A percentile compares a stretch with the other conserved stretches of the same genome.
These are phyloP conservation scores for Debaryomyces psychrophilus DNA, from an alignment of 1,139 yeast species.

Conservation along the genomic window DNA sequence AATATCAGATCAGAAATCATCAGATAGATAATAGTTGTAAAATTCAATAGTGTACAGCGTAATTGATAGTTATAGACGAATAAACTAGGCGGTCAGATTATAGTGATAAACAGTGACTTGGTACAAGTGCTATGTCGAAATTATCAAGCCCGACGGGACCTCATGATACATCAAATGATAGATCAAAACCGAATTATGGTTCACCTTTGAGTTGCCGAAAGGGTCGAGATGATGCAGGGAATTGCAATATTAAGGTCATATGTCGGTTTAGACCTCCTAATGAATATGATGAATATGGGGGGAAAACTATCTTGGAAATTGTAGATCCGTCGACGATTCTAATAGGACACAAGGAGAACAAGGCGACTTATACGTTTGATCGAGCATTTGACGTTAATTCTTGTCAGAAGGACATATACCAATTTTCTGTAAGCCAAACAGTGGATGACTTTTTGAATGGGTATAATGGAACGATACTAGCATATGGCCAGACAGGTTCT, in stretches of 20 bases:
- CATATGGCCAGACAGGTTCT: constrained; percentile 89
- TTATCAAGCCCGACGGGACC: constrained; percentile 6
- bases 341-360: constrained; percentile 32
- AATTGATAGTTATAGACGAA: neutral
- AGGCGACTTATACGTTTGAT: constrained; percentile 63
- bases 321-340: constrained; percentile 33
- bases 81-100: neutral
- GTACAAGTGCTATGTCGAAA: neutral
- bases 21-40: no score
- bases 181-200: neutral
- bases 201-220: neutral
- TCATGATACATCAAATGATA: neutral
- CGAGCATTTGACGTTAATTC: constrained; percentile 57
- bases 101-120: neutral
- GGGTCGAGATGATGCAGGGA: constrained; percentile 8
- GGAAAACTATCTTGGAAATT: constrained; percentile 26
- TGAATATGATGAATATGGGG: constrained; percentile 31
- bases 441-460: constrained; percentile 76
- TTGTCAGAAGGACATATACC: constrained; percentile 63
- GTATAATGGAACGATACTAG: constrained; percentile 81
- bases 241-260: constrained; percentile 58
- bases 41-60: neutral
- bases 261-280: constrained; percentile 66
- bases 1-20: neutral
- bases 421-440: constrained; percentile 58